Base-by-base conservation (phyloP, 225 moss, liverwort and hornwort genomes). In the Ulota crispa region DNA sequence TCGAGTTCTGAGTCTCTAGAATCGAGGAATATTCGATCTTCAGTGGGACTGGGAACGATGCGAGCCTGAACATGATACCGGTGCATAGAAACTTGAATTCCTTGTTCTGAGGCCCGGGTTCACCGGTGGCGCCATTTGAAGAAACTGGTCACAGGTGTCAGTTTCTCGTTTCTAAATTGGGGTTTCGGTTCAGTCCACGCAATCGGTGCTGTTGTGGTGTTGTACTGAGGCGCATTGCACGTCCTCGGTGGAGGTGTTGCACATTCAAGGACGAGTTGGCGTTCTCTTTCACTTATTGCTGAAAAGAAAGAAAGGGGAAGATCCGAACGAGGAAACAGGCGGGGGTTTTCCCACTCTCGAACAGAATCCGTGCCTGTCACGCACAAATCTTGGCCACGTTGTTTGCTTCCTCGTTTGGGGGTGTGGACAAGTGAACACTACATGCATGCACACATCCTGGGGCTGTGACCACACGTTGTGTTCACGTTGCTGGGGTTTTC, bases 91-190 rank as follows among this genome's bases (percentile, higher is more conserved):
- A 50, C 50, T 50, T 50, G 18, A 50, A 50, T 18, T 18, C 50
- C 50, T 50, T 15, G 16, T 50, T 50, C 0, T 18, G 50, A 50
- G 50, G 18, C 50, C 16, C 50, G 50, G 50, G 50, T 16, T 50
- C 39, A 5, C 50, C 50, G 6, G 50, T 50, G 80, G 80, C 68
- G 80, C 75, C 84, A 77, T 56, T 47, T 59, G 45, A 7, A 36
- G 72, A 66, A 59, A 45, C 57, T 43, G 50, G 19, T 0, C 59
- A 77, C 72, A 30, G 81, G 53, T 31, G 20, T 37, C 41, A 36
- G 11, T 30, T 6, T 43, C 64, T 75, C 50, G 50, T 50, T 50
- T 50, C 62, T 26, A 63, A 86, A 78, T 64, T 26, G 70, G 55
- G 74, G 30, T 27, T 69, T 65, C 9, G 45, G 56, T 50, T 50